These are phyloP conservation scores for Bremia lactucae DNA, from an alignment of 352 stramenopile species.

Conservation along the genomic window DNA sequence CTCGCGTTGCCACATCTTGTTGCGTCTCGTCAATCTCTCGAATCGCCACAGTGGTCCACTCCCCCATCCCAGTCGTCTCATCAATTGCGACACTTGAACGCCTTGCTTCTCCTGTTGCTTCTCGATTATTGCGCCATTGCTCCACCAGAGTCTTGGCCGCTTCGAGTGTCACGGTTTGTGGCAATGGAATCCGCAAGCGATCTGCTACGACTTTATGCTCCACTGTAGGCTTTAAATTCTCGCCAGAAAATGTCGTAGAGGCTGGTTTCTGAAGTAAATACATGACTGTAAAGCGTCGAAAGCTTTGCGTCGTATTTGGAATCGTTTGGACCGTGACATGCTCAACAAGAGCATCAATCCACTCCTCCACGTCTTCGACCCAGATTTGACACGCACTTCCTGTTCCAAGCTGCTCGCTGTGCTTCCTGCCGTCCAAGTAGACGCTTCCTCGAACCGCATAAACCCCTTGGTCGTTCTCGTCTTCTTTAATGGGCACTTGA, in stretches of 20 bases:
- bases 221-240: constrained; percentile 24
- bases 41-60: constrained; percentile 72
- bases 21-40: constrained; percentile 64
- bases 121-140: constrained; percentile 24
- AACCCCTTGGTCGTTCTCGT: constrained; percentile 58
- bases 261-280: constrained; percentile 45
- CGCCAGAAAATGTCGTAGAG: constrained; percentile 1
- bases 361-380: constrained; percentile 65
- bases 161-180: constrained; percentile 47
- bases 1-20: constrained; percentile 42
- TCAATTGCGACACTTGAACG: constrained; percentile 30
- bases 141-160: constrained; percentile 54
- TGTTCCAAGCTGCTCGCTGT: constrained; percentile 53
- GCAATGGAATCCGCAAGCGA: constrained; percentile 58
- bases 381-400: constrained; percentile 76
- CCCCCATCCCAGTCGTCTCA: constrained; percentile 67
- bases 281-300: constrained; percentile 49
- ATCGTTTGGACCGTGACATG: constrained; percentile 41
- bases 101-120: constrained; percentile 2
- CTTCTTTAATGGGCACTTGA: constrained; percentile 15
- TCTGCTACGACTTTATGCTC: constrained; percentile 45
- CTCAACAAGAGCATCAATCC: constrained; percentile 66
- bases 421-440: constrained; percentile 72
- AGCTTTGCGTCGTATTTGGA: constrained; percentile 54
- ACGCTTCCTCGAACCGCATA: constrained; percentile 59